phyloP scores from a whole-genome alignment of 1,284 basidiomycete genomes.

The Malassezia restricta region DNA sequence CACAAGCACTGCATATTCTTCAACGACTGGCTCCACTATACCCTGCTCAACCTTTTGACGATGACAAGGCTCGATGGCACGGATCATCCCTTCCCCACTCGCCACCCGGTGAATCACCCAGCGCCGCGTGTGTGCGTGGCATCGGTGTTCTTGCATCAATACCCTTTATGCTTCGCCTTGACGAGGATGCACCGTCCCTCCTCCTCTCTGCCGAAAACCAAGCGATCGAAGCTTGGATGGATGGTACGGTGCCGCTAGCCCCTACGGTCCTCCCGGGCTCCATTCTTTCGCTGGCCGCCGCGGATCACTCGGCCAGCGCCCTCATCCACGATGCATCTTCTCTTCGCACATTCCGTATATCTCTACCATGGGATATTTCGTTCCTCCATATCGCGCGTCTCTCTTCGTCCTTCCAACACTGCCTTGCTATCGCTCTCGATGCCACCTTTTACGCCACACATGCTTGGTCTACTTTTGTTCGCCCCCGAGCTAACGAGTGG shows the following conservation, averaged over 20 bases:
- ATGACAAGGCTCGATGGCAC: neutral
- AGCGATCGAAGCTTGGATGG: neutral
- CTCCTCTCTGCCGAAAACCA: constrained; percentile 2
- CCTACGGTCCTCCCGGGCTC: neutral
- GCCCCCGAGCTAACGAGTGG: constrained; percentile 22
- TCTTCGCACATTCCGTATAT: neutral
- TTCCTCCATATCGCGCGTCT: constrained; percentile 8
- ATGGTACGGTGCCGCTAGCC: constrained; percentile 8
- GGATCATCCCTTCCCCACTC: neutral
- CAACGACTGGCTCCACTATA: neutral
- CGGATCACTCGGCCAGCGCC: neutral
- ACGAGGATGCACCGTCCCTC: neutral
- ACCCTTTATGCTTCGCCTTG: neutral
- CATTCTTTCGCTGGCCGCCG: neutral
- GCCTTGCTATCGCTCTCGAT: constrained; percentile 4
- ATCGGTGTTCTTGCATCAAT: constrained; percentile 1
- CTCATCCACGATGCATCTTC: neutral
- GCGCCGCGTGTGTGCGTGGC: neutral
- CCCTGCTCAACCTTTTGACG: neutral
- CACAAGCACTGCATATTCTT: constrained; percentile 13
- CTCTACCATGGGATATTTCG: neutral
- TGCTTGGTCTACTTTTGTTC: constrained; percentile 3
- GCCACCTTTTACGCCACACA: constrained; percentile 1
- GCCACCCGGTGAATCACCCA: constrained; percentile 1
- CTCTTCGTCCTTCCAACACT: neutral